Conservation (phyloP, 345 rosid genomes). For the Limnanthes douglasii region DNA sequence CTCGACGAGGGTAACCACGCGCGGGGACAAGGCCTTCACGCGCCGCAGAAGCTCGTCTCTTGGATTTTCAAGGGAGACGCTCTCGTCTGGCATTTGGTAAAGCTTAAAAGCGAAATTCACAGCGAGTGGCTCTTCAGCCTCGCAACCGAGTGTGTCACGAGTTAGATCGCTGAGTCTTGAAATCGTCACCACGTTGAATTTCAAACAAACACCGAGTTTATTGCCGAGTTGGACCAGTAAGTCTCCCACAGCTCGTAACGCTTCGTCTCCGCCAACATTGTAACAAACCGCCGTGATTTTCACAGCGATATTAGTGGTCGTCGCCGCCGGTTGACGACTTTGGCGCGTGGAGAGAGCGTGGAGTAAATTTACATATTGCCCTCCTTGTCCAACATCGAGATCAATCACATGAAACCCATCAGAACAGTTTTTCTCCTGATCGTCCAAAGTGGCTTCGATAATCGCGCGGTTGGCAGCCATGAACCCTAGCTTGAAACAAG, state of each 20-base stretch:
- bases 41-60: slow-evolving; percentile 86
- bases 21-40: slow-evolving; percentile 57
- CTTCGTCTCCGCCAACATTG: slow-evolving; percentile 24
- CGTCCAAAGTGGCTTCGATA: slow-evolving; percentile 41
- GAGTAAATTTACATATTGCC: slow-evolving; percentile 57
- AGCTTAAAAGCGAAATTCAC: slow-evolving; percentile 80
- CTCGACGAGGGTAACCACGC: slow-evolving; percentile 68
- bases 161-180: slow-evolving; percentile 31
- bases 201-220: slow-evolving; percentile 23
- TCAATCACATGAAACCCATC: slow-evolving; percentile 52
- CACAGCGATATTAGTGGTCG: slow-evolving; percentile 4
- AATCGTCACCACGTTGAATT: slow-evolving; percentile 27
- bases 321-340: slow-evolving; percentile 13
- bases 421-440: slow-evolving; percentile 8
- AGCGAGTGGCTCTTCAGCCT: slow-evolving; percentile 45
- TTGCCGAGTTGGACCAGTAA: slow-evolving; percentile 26
- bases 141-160: slow-evolving; percentile 59
- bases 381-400: slow-evolving; percentile 70
- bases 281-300: slow-evolving; percentile 65
- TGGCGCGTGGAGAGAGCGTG: slow-evolving; percentile 47
- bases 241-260: slow-evolving; percentile 30
- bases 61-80: slow-evolving; percentile 76
- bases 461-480: slow-evolving; percentile 83
- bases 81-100: slow-evolving; percentile 69
- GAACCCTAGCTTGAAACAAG: slow-evolving; percentile 76